These are phyloP conservation scores for Calonectria henricotiae DNA, from an alignment of 2,329 filamentous ascomycete species.

Conservation along the genomic window DNA sequence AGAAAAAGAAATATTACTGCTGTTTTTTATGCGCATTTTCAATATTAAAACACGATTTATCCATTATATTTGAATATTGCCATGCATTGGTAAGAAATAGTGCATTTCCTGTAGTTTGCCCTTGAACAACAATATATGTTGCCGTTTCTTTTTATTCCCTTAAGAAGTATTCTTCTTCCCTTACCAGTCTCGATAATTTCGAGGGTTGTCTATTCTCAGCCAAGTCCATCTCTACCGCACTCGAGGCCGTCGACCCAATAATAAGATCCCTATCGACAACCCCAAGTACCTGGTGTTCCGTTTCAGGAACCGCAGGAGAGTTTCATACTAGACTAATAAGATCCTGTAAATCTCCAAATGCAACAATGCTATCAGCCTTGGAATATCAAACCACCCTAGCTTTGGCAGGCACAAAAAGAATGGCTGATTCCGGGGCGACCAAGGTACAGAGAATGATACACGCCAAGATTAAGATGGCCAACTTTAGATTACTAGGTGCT, in stretches of 20 bases:
- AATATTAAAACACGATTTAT: too few species aligned
- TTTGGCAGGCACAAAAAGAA: too few species aligned
- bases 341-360: background rate
- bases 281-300: background rate
- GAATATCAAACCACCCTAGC: too few species aligned
- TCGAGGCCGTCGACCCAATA: background rate
- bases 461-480: too few species aligned
- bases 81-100: too few species aligned
- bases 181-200: background rate
- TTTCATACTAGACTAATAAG: background rate
- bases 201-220: background rate
- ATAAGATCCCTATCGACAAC: background rate
- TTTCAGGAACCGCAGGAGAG: background rate
- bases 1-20: background rate
- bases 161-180: background rate
- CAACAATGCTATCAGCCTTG: background rate
- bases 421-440: too few species aligned
- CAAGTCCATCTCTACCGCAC: background rate
- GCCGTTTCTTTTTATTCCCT: background rate
- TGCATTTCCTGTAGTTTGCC: too few species aligned
- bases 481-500: too few species aligned
- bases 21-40: background rate
- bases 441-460: too few species aligned
- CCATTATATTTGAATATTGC: too few species aligned
- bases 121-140: too few species aligned